Percentiles rank a stretch among this genome's conserved stretches.
phyloP scores from a whole-genome alignment of 495 filamentous ascomycete species.

The Xylaria bambusicola region DNA sequence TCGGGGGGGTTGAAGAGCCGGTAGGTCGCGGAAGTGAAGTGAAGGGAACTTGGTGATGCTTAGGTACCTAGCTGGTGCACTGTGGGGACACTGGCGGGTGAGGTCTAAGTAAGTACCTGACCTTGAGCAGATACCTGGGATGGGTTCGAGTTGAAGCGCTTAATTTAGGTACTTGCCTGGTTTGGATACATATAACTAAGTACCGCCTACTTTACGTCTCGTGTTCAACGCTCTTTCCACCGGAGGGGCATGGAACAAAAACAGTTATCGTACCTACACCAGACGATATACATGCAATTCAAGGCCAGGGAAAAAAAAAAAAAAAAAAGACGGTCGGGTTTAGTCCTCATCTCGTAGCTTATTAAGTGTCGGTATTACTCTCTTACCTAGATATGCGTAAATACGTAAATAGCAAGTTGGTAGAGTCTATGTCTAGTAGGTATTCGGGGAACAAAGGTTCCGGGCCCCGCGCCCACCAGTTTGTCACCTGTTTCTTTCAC shows the following conservation, averaged over 20 bases:
- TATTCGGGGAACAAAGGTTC: constrained; percentile 15
- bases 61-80: constrained; percentile 6
- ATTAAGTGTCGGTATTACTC: too few relatives aligned
- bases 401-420: too few relatives aligned
- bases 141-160: neutral
- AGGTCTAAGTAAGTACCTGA: neutral
- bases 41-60: constrained; percentile 10
- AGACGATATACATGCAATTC: neutral
- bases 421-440: too few relatives aligned
- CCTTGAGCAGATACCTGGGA: neutral
- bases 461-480: neutral
- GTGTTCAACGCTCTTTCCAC: neutral
- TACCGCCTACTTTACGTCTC: constrained; percentile 12
- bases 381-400: too few relatives aligned
- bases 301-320: neutral
- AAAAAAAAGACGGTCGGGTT: constrained; percentile 15
- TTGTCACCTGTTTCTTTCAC: constrained; percentile 1
- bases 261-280: too few relatives aligned
- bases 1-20: constrained; percentile 2
- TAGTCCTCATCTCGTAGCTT: too few relatives aligned
- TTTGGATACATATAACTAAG: too few relatives aligned
- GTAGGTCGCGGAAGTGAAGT: constrained; percentile 14
- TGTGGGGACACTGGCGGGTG: constrained; percentile 6
- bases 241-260: neutral
- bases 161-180: neutral